Percentiles rank a stretch among this genome's conserved stretches.
These are phyloP conservation scores for Vigna trinervia DNA, from an alignment of 306 rosid genomes.

Conservation along the genomic window DNA sequence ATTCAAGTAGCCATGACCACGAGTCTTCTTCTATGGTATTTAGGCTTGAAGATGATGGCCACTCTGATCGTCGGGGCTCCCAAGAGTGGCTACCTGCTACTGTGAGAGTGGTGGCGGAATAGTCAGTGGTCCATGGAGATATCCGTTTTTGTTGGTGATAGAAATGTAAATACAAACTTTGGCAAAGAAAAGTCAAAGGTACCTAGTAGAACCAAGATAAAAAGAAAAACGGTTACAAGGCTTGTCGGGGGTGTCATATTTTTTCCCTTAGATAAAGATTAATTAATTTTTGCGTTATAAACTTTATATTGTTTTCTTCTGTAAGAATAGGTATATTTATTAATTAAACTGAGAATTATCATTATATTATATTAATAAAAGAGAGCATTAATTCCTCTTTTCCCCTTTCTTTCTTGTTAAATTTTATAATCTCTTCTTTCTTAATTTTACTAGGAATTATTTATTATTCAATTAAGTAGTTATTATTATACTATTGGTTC, in stretches of 20 bases:
- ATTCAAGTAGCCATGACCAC: slow-evolving; percentile 34
- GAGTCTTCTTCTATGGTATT: slow-evolving; percentile 56
- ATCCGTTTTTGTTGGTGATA: slow-evolving; percentile 48
- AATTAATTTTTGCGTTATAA: slow-evolving; percentile 49
- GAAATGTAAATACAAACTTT: slow-evolving; percentile 74
- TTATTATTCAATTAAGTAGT: not conserved
- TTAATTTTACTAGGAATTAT: not conserved
- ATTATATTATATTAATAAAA: slow-evolving; percentile 55
- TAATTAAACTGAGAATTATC: slow-evolving; percentile 52
- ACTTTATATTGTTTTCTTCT: slow-evolving; percentile 43
- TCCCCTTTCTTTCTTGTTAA: not conserved
- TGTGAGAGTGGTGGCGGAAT: slow-evolving; percentile 63
- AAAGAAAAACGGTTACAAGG: slow-evolving; percentile 60
- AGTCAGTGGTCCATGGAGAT: slow-evolving; percentile 44
- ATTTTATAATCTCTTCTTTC: slow-evolving; percentile 11
- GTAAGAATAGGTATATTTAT: slow-evolving; percentile 61
- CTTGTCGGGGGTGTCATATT: slow-evolving; percentile 39
- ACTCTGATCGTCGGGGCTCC: slow-evolving; percentile 49
- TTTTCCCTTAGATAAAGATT: slow-evolving; percentile 44
- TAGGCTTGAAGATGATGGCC: slow-evolving; percentile 72
- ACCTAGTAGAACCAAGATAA: slow-evolving; percentile 54
- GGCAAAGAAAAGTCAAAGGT: slow-evolving; percentile 54
- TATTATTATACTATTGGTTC: slow-evolving; percentile 1
- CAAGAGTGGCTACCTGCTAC: slow-evolving; percentile 68
- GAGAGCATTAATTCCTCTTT: slow-evolving; percentile 55